Evolutionary conservation across 2,329 filamentous ascomycete genomes (phyloP).

Genomic region (Alternaria sp.): DNA sequence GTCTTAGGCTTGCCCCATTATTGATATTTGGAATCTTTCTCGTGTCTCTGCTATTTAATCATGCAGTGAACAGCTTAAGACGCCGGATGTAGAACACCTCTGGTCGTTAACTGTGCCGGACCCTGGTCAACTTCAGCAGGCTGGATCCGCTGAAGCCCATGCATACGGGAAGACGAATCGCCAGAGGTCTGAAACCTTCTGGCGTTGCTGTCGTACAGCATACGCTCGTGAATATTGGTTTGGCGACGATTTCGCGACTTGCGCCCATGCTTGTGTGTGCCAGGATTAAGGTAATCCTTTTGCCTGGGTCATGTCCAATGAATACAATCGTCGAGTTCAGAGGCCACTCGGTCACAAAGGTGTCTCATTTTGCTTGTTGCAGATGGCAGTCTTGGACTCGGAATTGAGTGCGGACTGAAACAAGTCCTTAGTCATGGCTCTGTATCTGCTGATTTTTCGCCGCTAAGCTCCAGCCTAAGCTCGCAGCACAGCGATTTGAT

Average conservation of each 20-base stretch:
- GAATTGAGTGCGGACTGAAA: constrained; percentile 2
- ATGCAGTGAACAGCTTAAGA: neutral
- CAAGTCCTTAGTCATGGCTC: neutral
- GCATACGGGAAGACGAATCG: neutral
- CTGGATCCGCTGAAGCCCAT: neutral
- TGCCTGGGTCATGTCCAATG: constrained; percentile 5
- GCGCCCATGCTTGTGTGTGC: neutral
- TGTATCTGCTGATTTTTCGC: neutral
- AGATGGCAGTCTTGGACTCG: constrained; percentile 11
- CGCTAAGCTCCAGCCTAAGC: constrained; percentile 2
- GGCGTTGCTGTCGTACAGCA: neutral
- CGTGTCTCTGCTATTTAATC: neutral
- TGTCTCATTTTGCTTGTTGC: neutral
- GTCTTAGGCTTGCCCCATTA: constrained; percentile 3
- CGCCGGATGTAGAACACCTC: neutral
- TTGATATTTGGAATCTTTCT: neutral
- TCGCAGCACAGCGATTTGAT: constrained; percentile 3
- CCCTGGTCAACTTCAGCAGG: neutral
- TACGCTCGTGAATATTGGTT: neutral
- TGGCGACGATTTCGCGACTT: neutral
- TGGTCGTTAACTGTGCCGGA: neutral
- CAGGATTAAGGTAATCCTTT: neutral
- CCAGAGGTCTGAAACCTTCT: neutral
- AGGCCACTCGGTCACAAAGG: neutral
- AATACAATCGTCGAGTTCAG: neutral